Evolutionary conservation across 2,329 filamentous ascomycete species (phyloP), one percentile per base, ranked within the genome.

Genomic region (Mycosphaerelloides madeirae): DNA sequence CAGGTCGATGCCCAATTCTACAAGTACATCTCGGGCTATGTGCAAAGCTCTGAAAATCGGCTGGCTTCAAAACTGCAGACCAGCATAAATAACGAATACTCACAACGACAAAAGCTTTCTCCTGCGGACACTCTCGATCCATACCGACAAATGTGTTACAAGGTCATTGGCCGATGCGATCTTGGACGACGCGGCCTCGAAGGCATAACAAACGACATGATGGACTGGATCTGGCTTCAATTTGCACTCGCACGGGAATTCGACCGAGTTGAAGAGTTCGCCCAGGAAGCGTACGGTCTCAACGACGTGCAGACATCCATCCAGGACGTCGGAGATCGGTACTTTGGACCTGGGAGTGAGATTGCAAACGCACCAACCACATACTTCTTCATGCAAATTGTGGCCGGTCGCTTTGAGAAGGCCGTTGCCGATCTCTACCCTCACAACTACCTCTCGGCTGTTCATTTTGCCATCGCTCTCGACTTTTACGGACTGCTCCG

Each of bases 121-220:
- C 86, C 87, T 1, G 87, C 93, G 46, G 84, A 90, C 62, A 86
- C 87, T 1, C 82, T 94, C 52, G 93, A 98, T 64, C 93, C 93
- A 19, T 98, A 94, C 71, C 83, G 89, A 42, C 90, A 95, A 81
- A 90, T 91, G 37, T 96, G 93, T 66, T 97, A 97, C 76, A 97
- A 98, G 75, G 83, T 98, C 50, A 85, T 98, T 57, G 93, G 94
- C 35, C 88, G 80, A 38, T 83, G 80, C 60, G 80, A 84, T 52
- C 68, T 83, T 46, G 71, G 67, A 37, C 72, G 74, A 33, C 72
- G 78, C 43, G 78, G 70, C 47, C 65, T 84, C 29, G 78, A 81
- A 34, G 68, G 70, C 3, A 72, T 83, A 48, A 76, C 70, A 32
- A 77, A 79, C 59, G 75, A 72, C 28, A 77, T 82, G 57, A 79